Evolutionary conservation across 2,329 filamentous ascomycete species (phyloP).

Genomic region (Tolypocladium sp.): DNA sequence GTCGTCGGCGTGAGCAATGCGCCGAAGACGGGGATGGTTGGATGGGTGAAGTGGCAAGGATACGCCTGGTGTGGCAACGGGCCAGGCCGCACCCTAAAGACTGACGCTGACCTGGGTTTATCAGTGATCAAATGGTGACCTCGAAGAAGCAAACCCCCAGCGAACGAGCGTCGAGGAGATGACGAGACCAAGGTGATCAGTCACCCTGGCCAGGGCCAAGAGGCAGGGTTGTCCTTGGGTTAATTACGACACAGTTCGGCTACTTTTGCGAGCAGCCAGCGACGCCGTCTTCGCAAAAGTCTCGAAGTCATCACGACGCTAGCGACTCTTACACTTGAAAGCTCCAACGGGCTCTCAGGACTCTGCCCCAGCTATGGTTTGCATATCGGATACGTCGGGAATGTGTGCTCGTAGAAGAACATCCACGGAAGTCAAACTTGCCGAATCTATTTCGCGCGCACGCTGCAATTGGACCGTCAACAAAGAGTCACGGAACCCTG

Average conservation of each 20-base stretch:
- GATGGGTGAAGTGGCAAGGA: background rate
- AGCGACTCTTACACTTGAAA: too few relatives aligned
- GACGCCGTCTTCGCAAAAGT: too few relatives aligned
- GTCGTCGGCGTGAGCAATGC: background rate
- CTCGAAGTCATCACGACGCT: too few relatives aligned
- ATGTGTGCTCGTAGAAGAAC: background rate
- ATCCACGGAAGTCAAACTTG: too few relatives aligned
- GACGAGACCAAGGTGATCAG: too few relatives aligned
- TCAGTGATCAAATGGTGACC: background rate
- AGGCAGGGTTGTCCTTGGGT: background rate
- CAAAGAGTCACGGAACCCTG: background rate
- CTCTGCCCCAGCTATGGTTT: background rate
- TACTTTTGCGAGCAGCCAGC: too few relatives aligned
- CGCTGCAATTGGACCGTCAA: background rate
- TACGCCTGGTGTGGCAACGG: background rate
- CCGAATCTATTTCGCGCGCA: background rate
- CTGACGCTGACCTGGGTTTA: background rate
- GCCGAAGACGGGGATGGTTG: too few relatives aligned
- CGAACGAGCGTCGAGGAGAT: too few relatives aligned
- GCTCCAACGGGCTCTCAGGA: background rate
- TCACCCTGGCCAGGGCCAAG: too few relatives aligned
- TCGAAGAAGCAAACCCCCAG: background rate
- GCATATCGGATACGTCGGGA: background rate
- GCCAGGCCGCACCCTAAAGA: background rate
- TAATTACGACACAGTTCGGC: background rate